phyloP scores from a whole-genome alignment of 768 basidiomycete genomes.

The Hemileccinum impolitum region DNA sequence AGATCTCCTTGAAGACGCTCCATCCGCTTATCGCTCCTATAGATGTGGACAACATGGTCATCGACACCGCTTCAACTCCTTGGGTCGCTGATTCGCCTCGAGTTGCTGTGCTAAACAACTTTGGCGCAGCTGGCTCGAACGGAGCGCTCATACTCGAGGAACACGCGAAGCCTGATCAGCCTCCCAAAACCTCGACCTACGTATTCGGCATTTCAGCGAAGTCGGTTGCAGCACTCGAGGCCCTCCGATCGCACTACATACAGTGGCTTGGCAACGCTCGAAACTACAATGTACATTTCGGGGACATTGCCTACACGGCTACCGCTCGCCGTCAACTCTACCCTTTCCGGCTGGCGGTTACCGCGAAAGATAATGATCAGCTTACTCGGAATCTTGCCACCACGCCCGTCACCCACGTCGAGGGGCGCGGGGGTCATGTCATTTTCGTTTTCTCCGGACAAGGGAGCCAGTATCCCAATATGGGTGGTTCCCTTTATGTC shows the following conservation, averaged over 20 bases:
- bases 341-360: conserved; percentile 48
- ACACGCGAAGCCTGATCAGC: conserved; percentile 19
- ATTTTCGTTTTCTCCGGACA: conserved; percentile 76
- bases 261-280: conserved; percentile 41
- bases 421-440: conserved; percentile 31
- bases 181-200: conserved; percentile 21
- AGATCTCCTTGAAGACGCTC: conserved; percentile 53
- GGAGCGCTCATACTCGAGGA: conserved; percentile 61
- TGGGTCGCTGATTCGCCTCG: conserved; percentile 47
- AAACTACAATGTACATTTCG: conserved; percentile 27
- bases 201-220: conserved; percentile 66
- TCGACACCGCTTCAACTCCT: conserved; percentile 36
- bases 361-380: conserved; percentile 42
- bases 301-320: conserved; percentile 63
- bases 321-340: conserved; percentile 64
- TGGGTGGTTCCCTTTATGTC: conserved; percentile 57
- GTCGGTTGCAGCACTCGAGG: conserved; percentile 43
- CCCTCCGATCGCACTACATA: conserved; percentile 46
- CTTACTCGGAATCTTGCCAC: conserved; percentile 43
- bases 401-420: conserved; percentile 33
- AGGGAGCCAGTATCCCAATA: conserved; percentile 62
- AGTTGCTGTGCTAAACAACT: conserved; percentile 66
- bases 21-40: conserved; percentile 56
- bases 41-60: conserved; percentile 45
- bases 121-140: conserved; percentile 74